Conservation (phyloP, 2,329 filamentous ascomycete species). For the Conoideocrella luteorostrata region DNA sequence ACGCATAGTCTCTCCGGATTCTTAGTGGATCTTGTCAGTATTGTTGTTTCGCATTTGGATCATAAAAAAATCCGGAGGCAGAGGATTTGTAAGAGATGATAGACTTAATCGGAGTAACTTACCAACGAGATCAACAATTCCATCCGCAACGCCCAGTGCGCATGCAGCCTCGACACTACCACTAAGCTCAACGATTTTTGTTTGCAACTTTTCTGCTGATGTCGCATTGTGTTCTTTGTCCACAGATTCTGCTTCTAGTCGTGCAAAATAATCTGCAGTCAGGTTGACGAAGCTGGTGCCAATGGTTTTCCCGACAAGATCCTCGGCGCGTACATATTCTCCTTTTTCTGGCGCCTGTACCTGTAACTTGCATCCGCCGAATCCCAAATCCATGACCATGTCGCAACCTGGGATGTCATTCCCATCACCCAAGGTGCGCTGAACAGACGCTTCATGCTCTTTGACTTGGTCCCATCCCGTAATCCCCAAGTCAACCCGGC, state of each 20-base stretch:
- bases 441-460: conserved; percentile 70
- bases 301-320: conserved; percentile 86
- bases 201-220: conserved; percentile 54
- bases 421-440: conserved; percentile 40
- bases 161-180: conserved; percentile 97
- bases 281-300: conserved; percentile 92
- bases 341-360: conserved; percentile 95
- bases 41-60: too few relatives aligned
- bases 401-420: conserved; percentile 60
- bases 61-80: too few relatives aligned
- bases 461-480: conserved; percentile 89
- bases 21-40: conserved; percentile 38
- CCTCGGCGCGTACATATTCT: conserved; percentile 57
- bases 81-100: too few relatives aligned
- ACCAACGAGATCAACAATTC: conserved; percentile 96
- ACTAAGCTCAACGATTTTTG: conserved; percentile 88
- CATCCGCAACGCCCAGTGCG: conserved; percentile 89
- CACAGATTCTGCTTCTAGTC: conserved; percentile 55
- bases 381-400: conserved; percentile 83
- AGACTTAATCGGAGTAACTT: conserved; percentile 33
- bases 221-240: conserved; percentile 31
- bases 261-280: conserved; percentile 74
- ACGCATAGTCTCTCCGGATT: conserved; percentile 97
- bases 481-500: conserved; percentile 87
- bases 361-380: conserved; percentile 86